These are phyloP conservation scores for Hypoxylon sp. DNA, from an alignment of 2,329 filamentous ascomycete species.

Conservation along the genomic window DNA sequence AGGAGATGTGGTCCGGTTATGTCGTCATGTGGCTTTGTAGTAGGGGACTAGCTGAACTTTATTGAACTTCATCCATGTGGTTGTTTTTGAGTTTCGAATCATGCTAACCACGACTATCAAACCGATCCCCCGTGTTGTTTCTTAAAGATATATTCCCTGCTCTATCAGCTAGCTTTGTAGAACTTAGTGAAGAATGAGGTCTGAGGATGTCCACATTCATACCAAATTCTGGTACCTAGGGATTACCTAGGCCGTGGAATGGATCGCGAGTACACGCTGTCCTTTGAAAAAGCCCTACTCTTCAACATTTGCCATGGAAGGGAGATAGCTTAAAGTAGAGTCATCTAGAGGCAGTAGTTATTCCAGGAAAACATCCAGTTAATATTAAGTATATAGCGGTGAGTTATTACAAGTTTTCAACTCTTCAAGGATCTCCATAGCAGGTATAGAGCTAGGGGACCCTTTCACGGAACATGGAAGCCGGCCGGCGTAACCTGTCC, in stretches of 20 bases:
- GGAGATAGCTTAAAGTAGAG: background rate
- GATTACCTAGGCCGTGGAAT: background rate
- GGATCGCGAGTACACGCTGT: constrained; percentile 2
- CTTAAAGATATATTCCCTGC: constrained; percentile 28
- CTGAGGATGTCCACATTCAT: constrained; percentile 1
- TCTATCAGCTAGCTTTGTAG: constrained; percentile 31
- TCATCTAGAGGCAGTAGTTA: constrained; percentile 22
- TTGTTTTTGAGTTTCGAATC: constrained; percentile 53
- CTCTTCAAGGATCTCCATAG: constrained; percentile 23
- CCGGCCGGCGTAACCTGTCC: constrained; percentile 28
- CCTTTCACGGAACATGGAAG: constrained; percentile 32
- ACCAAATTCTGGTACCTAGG: background rate
- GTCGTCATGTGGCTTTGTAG: constrained; percentile 36
- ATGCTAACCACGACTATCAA: constrained; percentile 54
- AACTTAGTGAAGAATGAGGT: constrained; percentile 27
- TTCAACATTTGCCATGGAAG: constrained; percentile 14
- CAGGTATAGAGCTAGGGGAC: constrained; percentile 15
- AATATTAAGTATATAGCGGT: constrained; percentile 17
- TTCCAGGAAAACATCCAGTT: constrained; percentile 9
- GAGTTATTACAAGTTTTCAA: constrained; percentile 1
- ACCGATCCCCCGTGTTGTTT: constrained; percentile 48
- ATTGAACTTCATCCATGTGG: constrained; percentile 24
- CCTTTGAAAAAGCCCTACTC: background rate
- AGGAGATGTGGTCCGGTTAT: constrained; percentile 20
- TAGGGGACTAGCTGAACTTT: background rate